phyloP scores from a whole-genome alignment of 768 basidiomycete genomes.

The Chalciporus chontae region DNA sequence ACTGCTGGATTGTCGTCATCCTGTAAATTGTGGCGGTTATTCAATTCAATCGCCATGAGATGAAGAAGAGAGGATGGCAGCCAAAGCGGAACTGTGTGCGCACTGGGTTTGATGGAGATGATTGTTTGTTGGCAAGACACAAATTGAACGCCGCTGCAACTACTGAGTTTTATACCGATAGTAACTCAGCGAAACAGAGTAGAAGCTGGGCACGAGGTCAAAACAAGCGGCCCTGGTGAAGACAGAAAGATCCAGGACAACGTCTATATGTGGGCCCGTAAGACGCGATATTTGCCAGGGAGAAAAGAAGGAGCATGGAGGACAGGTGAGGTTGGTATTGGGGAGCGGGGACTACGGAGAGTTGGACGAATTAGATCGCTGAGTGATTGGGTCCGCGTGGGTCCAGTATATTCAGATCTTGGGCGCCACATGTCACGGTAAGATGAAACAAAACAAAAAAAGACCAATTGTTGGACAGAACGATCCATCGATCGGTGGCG shows the following conservation, averaged over 20 bases:
- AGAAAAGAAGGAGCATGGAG: conserved; percentile 9
- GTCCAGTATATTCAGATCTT: conserved; percentile 19
- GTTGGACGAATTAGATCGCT: conserved; percentile 18
- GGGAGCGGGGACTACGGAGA: not conserved
- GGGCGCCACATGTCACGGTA: conserved; percentile 13
- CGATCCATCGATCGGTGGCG: conserved; percentile 14
- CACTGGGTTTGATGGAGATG: conserved; percentile 27
- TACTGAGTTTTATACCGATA: conserved; percentile 38
- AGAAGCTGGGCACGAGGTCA: conserved; percentile 36
- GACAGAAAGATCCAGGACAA: conserved; percentile 17
- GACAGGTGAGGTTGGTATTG: conserved; percentile 7
- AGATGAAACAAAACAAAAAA: conserved; percentile 12
- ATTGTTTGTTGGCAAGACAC: conserved; percentile 35
- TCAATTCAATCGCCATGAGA: conserved; percentile 28
- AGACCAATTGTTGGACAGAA: conserved; percentile 8
- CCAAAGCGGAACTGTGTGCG: conserved; percentile 11
- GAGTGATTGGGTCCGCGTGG: conserved; percentile 28
- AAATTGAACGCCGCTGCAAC: conserved; percentile 37
- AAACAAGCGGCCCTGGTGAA: conserved; percentile 32
- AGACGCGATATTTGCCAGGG: conserved; percentile 16
- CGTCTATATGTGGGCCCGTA: conserved; percentile 8
- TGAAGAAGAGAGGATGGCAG: not conserved
- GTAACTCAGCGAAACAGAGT: conserved; percentile 38
- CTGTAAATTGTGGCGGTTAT: conserved; percentile 21
- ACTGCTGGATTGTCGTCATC: conserved; percentile 14